A percentile compares a stretch with the other conserved stretches of the same genome.
Evolutionary conservation across 2,329 filamentous ascomycete species (phyloP).

Genomic region (Botrytis galanthina): DNA sequence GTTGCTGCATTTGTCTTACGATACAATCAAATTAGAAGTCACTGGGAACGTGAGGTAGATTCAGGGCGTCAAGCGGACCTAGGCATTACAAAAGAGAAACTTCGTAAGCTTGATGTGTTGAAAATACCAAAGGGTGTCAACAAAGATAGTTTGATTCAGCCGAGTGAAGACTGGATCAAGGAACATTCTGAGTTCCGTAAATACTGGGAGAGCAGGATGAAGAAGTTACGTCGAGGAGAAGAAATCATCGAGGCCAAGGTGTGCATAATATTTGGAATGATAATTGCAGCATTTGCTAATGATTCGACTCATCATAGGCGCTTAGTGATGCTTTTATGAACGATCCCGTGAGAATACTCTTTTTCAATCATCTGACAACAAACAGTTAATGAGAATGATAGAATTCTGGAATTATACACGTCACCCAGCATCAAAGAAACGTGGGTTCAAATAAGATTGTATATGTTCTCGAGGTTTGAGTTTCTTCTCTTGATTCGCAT

Average conservation of each 20-base stretch:
- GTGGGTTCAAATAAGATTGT: accelerated
- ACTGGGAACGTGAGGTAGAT: accelerated
- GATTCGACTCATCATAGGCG: not conserved
- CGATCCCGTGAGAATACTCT: not conserved
- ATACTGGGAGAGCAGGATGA: not conserved
- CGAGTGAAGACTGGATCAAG: not conserved
- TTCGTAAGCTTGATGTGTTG: not conserved
- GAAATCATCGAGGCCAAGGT: not conserved
- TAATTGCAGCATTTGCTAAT: not conserved
- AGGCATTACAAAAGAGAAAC: not conserved
- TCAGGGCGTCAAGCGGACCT: not conserved
- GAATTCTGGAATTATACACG: not conserved
- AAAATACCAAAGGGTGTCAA: not conserved
- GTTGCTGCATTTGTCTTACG: accelerated
- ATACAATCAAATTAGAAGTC: accelerated
- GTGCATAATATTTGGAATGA: not conserved
- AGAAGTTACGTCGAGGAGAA: accelerated
- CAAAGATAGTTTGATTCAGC: not conserved
- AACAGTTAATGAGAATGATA: not conserved
- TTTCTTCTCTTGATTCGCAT: not conserved
- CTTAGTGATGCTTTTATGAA: not conserved
- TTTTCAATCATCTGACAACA: not conserved
- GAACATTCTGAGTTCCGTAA: accelerated
- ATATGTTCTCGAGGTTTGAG: not conserved
- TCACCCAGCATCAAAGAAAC: too few relatives aligned